Conservation (phyloP, 2,329 filamentous ascomycete species). For the Aureobasidium sp. region DNA sequence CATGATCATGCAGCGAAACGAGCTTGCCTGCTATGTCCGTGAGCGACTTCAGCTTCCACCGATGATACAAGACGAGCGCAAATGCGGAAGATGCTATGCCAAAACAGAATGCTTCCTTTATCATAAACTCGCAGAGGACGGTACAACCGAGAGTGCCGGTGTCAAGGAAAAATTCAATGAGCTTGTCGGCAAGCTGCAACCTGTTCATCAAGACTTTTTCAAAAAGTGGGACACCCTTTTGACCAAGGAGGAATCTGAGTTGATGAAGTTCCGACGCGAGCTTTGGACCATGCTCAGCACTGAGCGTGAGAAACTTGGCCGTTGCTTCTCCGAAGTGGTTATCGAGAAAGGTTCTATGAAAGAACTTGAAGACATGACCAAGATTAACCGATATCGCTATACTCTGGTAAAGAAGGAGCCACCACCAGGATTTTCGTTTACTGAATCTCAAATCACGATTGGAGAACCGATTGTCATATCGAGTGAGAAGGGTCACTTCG, state of each 20-base stretch:
- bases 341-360: constrained; percentile 68
- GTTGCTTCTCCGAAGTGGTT: constrained; percentile 82
- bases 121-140: constrained; percentile 80
- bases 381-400: constrained; percentile 89
- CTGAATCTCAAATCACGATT: constrained; percentile 77
- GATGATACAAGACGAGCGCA: constrained; percentile 73
- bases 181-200: constrained; percentile 50
- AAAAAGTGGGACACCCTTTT: constrained; percentile 88
- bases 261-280: constrained; percentile 77
- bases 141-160: constrained; percentile 70
- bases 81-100: constrained; percentile 83
- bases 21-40: constrained; percentile 75
- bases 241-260: constrained; percentile 88
- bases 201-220: constrained; percentile 64
- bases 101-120: constrained; percentile 89
- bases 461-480: constrained; percentile 96
- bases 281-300: constrained; percentile 92
- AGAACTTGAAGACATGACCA: constrained; percentile 54
- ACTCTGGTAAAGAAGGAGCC: constrained; percentile 63
- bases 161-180: constrained; percentile 76
- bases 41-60: constrained; percentile 74
- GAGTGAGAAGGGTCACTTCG: constrained; percentile 90
- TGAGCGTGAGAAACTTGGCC: constrained; percentile 78
- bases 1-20: constrained; percentile 94
- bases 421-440: constrained; percentile 63